Evolutionary conservation across 345 rosid species (phyloP).

Genomic region (Excoecaria agallocha): DNA sequence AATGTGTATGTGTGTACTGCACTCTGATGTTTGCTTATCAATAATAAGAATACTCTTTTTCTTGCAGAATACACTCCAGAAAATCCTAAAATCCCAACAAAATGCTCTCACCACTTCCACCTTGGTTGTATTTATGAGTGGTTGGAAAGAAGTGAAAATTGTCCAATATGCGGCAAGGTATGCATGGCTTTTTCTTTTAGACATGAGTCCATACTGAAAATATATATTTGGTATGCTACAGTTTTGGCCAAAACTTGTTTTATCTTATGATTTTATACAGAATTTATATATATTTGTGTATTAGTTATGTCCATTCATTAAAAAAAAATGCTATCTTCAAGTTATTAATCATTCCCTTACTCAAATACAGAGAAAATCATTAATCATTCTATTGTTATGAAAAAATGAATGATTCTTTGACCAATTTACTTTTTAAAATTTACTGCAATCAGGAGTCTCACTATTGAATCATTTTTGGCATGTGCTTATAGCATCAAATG

Average conservation of each 20-base stretch:
- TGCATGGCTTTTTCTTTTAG: neutral
- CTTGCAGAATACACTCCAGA: slow-evolving; percentile 62
- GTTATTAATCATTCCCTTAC: neutral
- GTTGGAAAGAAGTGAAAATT: slow-evolving; percentile 75
- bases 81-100: slow-evolving; percentile 57
- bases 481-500: neutral
- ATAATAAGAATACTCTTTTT: neutral
- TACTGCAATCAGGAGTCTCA: neutral
- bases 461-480: neutral
- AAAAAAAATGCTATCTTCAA: neutral
- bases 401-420: neutral
- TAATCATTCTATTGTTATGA: no score
- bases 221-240: no score
- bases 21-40: slow-evolving; percentile 3
- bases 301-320: neutral
- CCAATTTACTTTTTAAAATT: neutral
- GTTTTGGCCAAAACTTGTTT: no score
- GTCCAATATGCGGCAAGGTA: slow-evolving; percentile 79
- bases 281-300: neutral
- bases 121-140: slow-evolving; percentile 74
- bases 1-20: neutral
- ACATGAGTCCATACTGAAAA: neutral
- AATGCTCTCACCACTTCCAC: slow-evolving; percentile 67
- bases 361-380: no score
- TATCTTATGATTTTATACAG: neutral